Percentiles rank a stretch among this genome's conserved stretches.
phyloP scores from a whole-genome alignment of 2,329 filamentous ascomycete genomes.

The Aspergillus aculeatus region DNA sequence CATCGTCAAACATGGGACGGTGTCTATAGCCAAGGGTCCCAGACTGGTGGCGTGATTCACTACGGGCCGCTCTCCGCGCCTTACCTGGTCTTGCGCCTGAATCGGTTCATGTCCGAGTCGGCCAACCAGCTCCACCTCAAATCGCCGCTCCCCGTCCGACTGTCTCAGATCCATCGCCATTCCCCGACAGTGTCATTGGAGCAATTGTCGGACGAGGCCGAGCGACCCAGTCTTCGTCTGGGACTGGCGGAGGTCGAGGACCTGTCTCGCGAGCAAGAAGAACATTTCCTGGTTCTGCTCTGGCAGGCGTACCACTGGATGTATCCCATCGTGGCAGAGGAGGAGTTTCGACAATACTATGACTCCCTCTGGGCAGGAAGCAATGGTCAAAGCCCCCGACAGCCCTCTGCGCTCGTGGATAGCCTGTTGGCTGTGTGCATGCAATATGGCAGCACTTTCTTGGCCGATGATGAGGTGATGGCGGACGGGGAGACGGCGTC shows the following conservation, averaged over 20 bases:
- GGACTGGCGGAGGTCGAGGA: slow-evolving; percentile 11
- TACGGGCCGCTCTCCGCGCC: too few species aligned
- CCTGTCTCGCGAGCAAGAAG: slow-evolving; percentile 39
- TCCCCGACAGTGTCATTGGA: slow-evolving; percentile 13
- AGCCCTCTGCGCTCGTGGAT: slow-evolving; percentile 52
- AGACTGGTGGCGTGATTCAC: too few species aligned
- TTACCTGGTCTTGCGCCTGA: too few species aligned
- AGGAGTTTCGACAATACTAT: slow-evolving; percentile 47
- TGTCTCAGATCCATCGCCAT: too few species aligned
- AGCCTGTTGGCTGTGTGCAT: slow-evolving; percentile 54
- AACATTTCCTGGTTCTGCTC: slow-evolving; percentile 49
- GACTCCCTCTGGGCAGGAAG: slow-evolving; percentile 40
- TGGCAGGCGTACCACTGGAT: slow-evolving; percentile 50
- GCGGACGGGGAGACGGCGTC: background rate
- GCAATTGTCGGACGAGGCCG: slow-evolving; percentile 12
- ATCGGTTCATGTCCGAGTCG: too few species aligned
- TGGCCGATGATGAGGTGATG: background rate
- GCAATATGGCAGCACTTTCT: slow-evolving; percentile 41
- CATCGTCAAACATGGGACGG: too few species aligned
- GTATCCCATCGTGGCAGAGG: slow-evolving; percentile 46
- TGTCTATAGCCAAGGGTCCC: too few species aligned
- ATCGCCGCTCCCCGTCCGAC: too few species aligned
- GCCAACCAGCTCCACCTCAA: too few species aligned
- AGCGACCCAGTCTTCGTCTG: slow-evolving; percentile 29
- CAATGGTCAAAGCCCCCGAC: slow-evolving; percentile 26